Conservation (phyloP, 495 filamentous ascomycete species). For the Daldinia caldariorum region DNA sequence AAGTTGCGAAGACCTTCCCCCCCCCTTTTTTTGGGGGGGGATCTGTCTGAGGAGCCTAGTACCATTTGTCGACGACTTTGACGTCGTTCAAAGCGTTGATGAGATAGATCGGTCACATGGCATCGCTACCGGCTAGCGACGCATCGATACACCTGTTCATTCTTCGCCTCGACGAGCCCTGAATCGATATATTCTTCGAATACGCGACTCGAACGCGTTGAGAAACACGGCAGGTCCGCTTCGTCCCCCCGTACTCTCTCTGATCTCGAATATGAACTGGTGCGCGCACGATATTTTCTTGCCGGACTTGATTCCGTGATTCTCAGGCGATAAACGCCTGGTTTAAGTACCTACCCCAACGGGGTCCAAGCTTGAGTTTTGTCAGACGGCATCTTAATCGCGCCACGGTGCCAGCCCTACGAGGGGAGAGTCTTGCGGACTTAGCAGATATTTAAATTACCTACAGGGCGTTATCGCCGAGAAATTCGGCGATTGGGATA, state of each 20-base stretch:
- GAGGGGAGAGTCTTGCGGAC: not conserved
- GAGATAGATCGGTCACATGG: slow-evolving; percentile 34
- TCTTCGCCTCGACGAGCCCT: slow-evolving; percentile 3
- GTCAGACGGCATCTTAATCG: not conserved
- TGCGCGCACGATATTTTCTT: no score
- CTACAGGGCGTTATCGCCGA: not conserved
- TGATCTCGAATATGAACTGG: not conserved
- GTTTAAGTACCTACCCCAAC: no score
- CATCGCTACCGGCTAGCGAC: slow-evolving; percentile 5
- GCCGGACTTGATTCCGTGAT: no score
- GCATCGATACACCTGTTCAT: slow-evolving; percentile 8
- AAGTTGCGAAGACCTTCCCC: slow-evolving; percentile 45
- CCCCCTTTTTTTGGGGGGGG: slow-evolving; percentile 59
- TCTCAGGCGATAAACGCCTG: no score
- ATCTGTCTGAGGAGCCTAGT: slow-evolving; percentile 45
- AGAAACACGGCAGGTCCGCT: not conserved
- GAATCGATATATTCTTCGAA: not conserved
- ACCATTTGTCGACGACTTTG: slow-evolving; percentile 34
- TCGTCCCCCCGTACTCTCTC: not conserved
- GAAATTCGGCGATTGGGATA: slow-evolving; percentile 2
- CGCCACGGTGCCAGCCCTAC: not conserved
- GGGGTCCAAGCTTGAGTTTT: no score
- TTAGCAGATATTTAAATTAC: not conserved
- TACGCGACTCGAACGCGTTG: not conserved
- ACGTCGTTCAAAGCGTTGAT: slow-evolving; percentile 37